Conservation (phyloP, 1,139 yeast species). For the Diutina neorugosa region DNA sequence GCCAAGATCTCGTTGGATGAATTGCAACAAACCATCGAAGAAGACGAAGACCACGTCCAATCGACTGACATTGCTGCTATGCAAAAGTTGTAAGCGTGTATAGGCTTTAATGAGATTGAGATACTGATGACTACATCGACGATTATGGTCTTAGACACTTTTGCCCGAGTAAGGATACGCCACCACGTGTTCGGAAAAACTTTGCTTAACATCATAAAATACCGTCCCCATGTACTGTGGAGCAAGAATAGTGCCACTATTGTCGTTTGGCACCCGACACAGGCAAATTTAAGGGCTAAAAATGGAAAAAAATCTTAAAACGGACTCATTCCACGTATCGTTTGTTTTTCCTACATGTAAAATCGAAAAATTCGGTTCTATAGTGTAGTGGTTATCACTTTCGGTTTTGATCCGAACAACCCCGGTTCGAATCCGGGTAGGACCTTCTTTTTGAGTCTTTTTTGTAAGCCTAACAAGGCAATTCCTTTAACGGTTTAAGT, state of each 20-base stretch:
- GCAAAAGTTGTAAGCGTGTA: conserved; percentile 70
- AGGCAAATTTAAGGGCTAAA: too few relatives aligned
- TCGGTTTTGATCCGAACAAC: conserved; percentile 62
- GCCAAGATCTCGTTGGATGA: conserved; percentile 89
- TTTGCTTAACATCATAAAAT: too few relatives aligned
- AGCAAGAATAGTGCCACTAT: too few relatives aligned
- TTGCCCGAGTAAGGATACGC: not conserved
- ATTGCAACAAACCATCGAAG: conserved; percentile 76
- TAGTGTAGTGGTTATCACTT: conserved; percentile 42
- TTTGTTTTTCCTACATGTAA: too few relatives aligned
- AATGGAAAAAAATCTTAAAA: too few relatives aligned
- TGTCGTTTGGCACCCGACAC: too few relatives aligned
- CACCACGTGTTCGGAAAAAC: not conserved
- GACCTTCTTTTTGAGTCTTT: conserved; percentile 22
- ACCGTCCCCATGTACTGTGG: too few relatives aligned
- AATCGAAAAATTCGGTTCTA: conserved; percentile 13
- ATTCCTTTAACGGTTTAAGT: not conserved
- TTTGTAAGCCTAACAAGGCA: not conserved
- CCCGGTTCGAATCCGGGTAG: conserved; percentile 96
- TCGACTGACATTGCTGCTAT: conserved; percentile 97
- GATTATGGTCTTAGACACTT: not conserved
- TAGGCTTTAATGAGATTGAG: not conserved
- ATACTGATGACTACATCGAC: not conserved
- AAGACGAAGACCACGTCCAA: conserved; percentile 98
- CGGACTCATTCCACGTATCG: too few relatives aligned